Percentiles rank a stretch among this genome's conserved stretches.
Evolutionary conservation across 2,329 filamentous ascomycete genomes (phyloP).

Genomic region (Penicillium sp.): DNA sequence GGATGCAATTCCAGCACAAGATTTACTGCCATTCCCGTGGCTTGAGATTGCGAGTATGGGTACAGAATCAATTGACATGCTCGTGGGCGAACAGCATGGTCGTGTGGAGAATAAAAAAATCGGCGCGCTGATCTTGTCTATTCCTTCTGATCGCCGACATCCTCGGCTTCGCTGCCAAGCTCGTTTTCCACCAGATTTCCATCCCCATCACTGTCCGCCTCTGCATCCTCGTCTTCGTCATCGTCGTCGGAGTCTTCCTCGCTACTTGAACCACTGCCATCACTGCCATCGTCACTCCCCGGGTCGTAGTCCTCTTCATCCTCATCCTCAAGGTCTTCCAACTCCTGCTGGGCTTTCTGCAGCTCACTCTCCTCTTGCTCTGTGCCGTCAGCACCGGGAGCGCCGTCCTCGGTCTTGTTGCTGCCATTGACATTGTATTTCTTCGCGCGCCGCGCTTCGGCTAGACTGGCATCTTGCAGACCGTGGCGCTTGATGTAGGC

Average conservation of each 20-base stretch:
- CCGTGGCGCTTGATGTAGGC: slow-evolving; percentile 56
- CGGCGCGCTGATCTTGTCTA: no score
- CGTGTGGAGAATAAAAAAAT: no score
- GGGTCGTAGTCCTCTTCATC: slow-evolving; percentile 49
- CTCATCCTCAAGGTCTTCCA: slow-evolving; percentile 45
- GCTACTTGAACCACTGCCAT: slow-evolving; percentile 41
- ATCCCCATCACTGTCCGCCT: slow-evolving; percentile 26
- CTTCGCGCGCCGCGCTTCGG: slow-evolving; percentile 55
- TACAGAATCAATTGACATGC: no score
- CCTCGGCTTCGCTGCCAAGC: slow-evolving; percentile 41
- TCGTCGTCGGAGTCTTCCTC: slow-evolving; percentile 37
- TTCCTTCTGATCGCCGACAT: slow-evolving; percentile 30
- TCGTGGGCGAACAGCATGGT: no score
- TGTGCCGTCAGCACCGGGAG: slow-evolving; percentile 31
- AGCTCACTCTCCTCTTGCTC: slow-evolving; percentile 53
- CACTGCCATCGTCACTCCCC: slow-evolving; percentile 44
- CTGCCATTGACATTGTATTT: slow-evolving; percentile 48
- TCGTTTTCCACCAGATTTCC: slow-evolving; percentile 38
- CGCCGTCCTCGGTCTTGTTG: slow-evolving; percentile 28
- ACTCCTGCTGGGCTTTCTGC: slow-evolving; percentile 52
- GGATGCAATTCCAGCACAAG: no score
- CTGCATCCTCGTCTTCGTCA: slow-evolving; percentile 21
- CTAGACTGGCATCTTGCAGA: slow-evolving; percentile 59
- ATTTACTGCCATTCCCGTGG: no score
- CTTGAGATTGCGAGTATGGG: no score